Conservation (phyloP, 1,284 basidiomycete species). For the Microbotryum scabiosae region DNA sequence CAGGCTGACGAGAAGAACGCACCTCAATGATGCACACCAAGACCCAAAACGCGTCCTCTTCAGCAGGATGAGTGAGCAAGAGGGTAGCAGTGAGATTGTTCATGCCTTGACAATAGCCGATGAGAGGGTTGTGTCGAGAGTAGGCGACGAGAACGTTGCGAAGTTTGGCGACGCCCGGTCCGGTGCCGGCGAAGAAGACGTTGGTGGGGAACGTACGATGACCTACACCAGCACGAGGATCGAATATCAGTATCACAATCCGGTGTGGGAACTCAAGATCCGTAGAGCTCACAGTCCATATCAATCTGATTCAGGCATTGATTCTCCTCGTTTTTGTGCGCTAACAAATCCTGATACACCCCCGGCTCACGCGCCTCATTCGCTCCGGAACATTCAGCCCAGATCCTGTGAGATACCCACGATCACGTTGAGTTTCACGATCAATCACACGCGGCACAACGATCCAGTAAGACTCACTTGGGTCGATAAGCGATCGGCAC, state of each 20-base stretch:
- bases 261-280: neutral
- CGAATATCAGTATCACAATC: neutral
- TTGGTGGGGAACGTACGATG: slow-evolving; percentile 84
- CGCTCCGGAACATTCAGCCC: slow-evolving; percentile 86
- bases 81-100: slow-evolving; percentile 90
- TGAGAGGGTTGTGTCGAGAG: slow-evolving; percentile 54
- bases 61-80: slow-evolving; percentile 80
- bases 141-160: slow-evolving; percentile 82
- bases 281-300: slow-evolving; percentile 67
- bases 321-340: slow-evolving; percentile 49
- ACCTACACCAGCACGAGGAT: slow-evolving; percentile 2
- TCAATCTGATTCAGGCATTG: slow-evolving; percentile 74
- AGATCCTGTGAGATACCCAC: slow-evolving; percentile 39
- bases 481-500: slow-evolving; percentile 80
- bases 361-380: slow-evolving; percentile 88
- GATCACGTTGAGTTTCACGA: neutral
- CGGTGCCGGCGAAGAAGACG: slow-evolving; percentile 92
- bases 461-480: slow-evolving; percentile 43
- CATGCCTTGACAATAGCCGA: slow-evolving; percentile 71
- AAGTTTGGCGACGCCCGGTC: slow-evolving; percentile 84
- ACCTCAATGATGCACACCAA: slow-evolving; percentile 80
- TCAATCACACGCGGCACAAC: neutral
- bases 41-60: slow-evolving; percentile 97
- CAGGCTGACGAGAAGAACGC: slow-evolving; percentile 52
- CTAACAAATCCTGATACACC: slow-evolving; percentile 73